Conservation (phyloP, 805 yeast species). For the Suhomyces faveliae region DNA sequence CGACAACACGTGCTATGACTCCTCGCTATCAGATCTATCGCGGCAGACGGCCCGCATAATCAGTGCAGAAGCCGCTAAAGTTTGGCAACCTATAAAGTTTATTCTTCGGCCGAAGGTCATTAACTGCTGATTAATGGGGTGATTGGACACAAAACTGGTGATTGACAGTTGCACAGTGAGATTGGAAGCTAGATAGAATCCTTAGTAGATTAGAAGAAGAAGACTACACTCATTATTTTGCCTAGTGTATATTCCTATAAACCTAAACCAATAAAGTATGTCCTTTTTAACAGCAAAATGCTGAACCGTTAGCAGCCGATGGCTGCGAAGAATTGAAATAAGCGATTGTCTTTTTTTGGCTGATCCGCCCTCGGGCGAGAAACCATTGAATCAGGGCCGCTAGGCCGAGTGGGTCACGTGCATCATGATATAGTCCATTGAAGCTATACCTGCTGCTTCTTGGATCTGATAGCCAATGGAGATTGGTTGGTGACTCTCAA, state of each 20-base stretch:
- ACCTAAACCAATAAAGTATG: neutral
- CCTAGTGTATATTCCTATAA: neutral
- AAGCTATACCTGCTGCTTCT: conserved; percentile 5
- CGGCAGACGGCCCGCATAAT: neutral
- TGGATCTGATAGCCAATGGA: conserved; percentile 34
- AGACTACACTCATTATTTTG: neutral
- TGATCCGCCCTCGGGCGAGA: neutral
- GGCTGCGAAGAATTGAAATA: neutral
- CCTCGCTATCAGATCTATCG: neutral
- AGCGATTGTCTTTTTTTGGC: neutral
- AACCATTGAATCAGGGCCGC: neutral
- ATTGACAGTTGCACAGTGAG: too few relatives aligned
- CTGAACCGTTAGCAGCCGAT: neutral
- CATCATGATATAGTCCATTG: neutral
- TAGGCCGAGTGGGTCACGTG: neutral
- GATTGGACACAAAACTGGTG: too few relatives aligned
- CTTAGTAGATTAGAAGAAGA: neutral
- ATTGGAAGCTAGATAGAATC: too few relatives aligned
- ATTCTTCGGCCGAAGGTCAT: neutral
- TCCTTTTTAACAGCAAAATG: too few relatives aligned
- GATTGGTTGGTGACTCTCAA: conserved; percentile 41
- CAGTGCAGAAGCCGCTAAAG: too few relatives aligned
- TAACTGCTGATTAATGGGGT: too few relatives aligned
- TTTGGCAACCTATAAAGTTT: too few relatives aligned
- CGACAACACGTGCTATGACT: conserved; percentile 1